These are phyloP conservation scores for Iris macrosiphon DNA, from an alignment of 106 monocot species.

Conservation along the genomic window DNA sequence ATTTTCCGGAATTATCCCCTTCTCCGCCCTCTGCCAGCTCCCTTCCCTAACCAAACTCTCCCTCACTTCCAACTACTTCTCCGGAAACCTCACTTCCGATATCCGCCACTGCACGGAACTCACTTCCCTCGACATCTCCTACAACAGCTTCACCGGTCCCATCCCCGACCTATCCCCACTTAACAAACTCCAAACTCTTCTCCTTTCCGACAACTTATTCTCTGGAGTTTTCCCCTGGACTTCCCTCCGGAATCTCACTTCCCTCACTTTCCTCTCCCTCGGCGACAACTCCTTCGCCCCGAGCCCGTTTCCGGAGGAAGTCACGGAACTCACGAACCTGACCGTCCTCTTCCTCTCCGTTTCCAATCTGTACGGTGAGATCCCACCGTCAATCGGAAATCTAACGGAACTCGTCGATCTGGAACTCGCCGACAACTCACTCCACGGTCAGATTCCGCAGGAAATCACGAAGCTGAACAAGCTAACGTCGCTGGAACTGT, in stretches of 20 bases:
- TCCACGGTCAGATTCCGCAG: constrained; percentile 27
- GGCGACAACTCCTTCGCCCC: constrained; percentile 10
- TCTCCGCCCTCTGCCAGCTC: constrained; percentile 22
- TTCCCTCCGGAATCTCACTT: constrained; percentile 2
- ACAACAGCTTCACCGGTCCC: constrained; percentile 35
- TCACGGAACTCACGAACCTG: not conserved
- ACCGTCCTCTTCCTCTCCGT: constrained; percentile 3
- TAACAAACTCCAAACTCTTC: constrained; percentile 16
- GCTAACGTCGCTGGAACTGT: constrained; percentile 61
- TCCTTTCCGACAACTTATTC: constrained; percentile 1
- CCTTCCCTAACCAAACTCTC: constrained; percentile 14
- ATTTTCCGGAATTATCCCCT: constrained; percentile 22
- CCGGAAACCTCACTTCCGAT: constrained; percentile 25
- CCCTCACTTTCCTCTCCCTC: not conserved
- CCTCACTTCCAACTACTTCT: constrained; percentile 32
- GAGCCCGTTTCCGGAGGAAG: constrained; percentile 1
- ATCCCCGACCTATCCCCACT: constrained; percentile 63
- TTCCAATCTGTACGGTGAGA: constrained; percentile 6
- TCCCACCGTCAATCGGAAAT: constrained; percentile 7
- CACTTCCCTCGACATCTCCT: constrained; percentile 46
- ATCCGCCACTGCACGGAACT: constrained; percentile 39
- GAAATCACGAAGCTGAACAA: constrained; percentile 28
- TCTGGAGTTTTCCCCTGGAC: constrained; percentile 8
- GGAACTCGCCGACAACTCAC: constrained; percentile 45
- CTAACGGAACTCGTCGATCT: constrained; percentile 17